Evolutionary conservation across 108 stramenopile genomes (phyloP).

Genomic region (Conticribra weissflogii): DNA sequence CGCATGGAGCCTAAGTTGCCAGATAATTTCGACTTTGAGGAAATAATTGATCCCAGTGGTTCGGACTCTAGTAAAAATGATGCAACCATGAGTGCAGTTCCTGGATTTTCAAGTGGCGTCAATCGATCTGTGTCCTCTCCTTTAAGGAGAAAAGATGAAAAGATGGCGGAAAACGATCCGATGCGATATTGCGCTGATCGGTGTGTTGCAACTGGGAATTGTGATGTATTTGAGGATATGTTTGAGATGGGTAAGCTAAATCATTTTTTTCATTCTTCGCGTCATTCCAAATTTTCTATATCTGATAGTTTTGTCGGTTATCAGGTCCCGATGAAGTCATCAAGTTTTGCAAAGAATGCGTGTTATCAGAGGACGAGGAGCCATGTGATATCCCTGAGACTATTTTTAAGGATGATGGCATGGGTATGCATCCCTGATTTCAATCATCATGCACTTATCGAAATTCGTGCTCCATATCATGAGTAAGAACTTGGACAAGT

Average conservation of each 20-base stretch:
- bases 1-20: slow-evolving; percentile 33
- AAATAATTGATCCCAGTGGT: slow-evolving; percentile 4
- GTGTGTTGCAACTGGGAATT: slow-evolving; percentile 79
- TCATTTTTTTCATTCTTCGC: no score
- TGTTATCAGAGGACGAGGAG: slow-evolving; percentile 69
- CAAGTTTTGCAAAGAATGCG: slow-evolving; percentile 80
- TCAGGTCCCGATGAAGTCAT: slow-evolving; percentile 65
- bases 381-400: slow-evolving; percentile 69
- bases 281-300: no score
- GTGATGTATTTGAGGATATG: slow-evolving; percentile 78
- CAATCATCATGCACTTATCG: no score
- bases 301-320: no score
- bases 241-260: slow-evolving; percentile 36
- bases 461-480: no score
- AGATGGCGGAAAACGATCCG: slow-evolving; percentile 69
- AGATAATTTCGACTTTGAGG: slow-evolving; percentile 31
- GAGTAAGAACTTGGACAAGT: no score
- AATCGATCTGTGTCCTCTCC: slow-evolving; percentile 9
- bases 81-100: neutral
- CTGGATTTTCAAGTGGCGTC: slow-evolving; percentile 10
- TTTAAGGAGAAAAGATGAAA: slow-evolving; percentile 51
- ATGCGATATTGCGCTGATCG: slow-evolving; percentile 82
- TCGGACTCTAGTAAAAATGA: neutral
- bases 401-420: slow-evolving; percentile 37
- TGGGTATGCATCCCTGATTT: slow-evolving; percentile 31